Conservation (phyloP, 176 grass and related monocot genomes). For the Tuctoria greenei region DNA sequence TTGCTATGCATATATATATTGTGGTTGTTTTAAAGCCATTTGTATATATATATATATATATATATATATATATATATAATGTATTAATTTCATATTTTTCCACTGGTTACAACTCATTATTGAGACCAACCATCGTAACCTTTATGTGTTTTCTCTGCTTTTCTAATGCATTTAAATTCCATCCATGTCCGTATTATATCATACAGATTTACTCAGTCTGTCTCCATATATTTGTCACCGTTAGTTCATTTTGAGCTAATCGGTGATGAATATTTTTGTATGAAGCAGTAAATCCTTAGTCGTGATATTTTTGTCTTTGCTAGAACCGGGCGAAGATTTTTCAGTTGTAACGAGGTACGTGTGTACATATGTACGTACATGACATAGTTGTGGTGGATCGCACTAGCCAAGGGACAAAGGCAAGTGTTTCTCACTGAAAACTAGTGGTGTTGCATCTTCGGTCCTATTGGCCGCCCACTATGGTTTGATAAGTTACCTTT, state of each 20-base stretch:
- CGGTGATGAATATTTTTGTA: too few relatives aligned
- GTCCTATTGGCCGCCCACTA: neutral
- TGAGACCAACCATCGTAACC: neutral
- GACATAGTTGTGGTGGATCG: conserved; percentile 28
- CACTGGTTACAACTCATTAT: too few relatives aligned
- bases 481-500: conserved; percentile 4
- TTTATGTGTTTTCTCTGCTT: neutral
- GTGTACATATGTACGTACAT: neutral
- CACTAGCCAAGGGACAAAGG: conserved; percentile 1
- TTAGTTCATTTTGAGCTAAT: too few relatives aligned
- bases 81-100: neutral
- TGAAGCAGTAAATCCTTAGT: too few relatives aligned
- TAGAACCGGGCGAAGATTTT: too few relatives aligned
- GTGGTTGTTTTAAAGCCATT: neutral
- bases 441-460: neutral
- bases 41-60: neutral
- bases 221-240: too few relatives aligned
- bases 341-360: neutral
- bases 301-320: too few relatives aligned
- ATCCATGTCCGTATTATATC: neutral
- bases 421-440: conserved; percentile 7
- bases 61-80: too few relatives aligned
- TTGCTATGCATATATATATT: neutral
- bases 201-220: too few relatives aligned
- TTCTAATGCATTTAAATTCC: neutral